These are phyloP conservation scores for Parasarocladium wereldwijsianum DNA, from an alignment of 2,329 filamentous ascomycete species.

Conservation along the genomic window DNA sequence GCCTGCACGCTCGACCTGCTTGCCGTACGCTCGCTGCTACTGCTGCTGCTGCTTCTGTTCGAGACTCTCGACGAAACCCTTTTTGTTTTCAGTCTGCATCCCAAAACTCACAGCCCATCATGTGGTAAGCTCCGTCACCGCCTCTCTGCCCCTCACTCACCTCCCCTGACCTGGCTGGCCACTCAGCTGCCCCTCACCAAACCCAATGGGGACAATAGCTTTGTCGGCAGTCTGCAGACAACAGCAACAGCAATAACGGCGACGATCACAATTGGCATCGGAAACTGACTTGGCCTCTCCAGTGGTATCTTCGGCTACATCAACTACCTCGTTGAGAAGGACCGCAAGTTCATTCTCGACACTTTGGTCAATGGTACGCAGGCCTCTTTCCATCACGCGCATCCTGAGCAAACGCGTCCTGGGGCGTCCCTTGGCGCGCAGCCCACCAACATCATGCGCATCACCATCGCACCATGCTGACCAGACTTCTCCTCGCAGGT, in stretches of 20 bases:
- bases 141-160: conserved; percentile 1
- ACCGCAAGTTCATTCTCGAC: conserved; percentile 89
- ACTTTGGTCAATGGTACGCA: conserved; percentile 85
- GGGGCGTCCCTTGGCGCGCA: too few relatives aligned
- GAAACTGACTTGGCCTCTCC: conserved; percentile 10
- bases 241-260: too few relatives aligned
- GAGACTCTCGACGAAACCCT: too few relatives aligned
- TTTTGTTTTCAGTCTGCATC: too few relatives aligned
- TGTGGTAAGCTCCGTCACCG: conserved; percentile 4
- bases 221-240: too few relatives aligned
- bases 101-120: conserved; percentile 3
- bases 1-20: neutral
- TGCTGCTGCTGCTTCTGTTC: too few relatives aligned
- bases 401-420: conserved; percentile 5
- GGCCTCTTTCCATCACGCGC: conserved; percentile 11
- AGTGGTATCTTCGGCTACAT: conserved; percentile 98
- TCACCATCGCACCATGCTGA: too few relatives aligned
- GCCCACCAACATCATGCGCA: conserved; percentile 12
- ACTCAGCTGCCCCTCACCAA: conserved; percentile 1
- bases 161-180: conserved; percentile 1
- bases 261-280: too few relatives aligned
- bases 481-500: conserved; percentile 39
- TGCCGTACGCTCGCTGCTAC: neutral
- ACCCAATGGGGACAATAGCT: too few relatives aligned
- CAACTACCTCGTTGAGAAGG: conserved; percentile 98